These are phyloP conservation scores for Thalassiosira mediterranea DNA, from an alignment of 352 stramenopile species.

Conservation along the genomic window DNA sequence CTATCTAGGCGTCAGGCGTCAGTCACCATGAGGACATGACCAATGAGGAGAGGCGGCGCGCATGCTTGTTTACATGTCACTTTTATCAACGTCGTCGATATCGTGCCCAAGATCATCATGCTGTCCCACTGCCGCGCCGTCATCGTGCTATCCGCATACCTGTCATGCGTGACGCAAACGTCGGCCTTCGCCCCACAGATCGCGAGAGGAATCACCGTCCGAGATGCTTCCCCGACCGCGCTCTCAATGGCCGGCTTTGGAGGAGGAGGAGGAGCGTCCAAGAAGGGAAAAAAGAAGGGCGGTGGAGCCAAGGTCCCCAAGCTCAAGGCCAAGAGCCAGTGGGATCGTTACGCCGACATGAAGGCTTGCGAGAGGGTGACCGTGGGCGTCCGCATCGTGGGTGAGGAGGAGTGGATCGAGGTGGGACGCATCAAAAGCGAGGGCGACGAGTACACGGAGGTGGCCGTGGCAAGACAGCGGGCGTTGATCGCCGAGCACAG, in stretches of 20 bases:
- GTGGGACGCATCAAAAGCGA: constrained; percentile 67
- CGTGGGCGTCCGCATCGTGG: constrained; percentile 59
- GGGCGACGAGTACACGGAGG: constrained; percentile 49
- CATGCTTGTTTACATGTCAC: too few species aligned
- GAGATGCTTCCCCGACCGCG: neutral
- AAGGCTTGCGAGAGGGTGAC: constrained; percentile 56
- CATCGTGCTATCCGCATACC: neutral
- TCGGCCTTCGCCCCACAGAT: constrained; percentile 5
- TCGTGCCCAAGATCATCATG: too few species aligned
- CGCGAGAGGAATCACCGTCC: neutral
- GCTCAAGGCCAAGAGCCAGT: constrained; percentile 75
- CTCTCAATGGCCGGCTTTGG: constrained; percentile 52
- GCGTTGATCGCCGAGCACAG: constrained; percentile 74
- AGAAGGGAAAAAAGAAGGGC: constrained; percentile 27
- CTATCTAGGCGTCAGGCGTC: too few species aligned
- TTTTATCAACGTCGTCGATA: too few species aligned
- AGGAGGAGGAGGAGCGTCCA: neutral
- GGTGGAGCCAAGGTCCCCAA: constrained; percentile 27
- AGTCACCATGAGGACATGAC: too few species aligned
- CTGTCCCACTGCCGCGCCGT: too few species aligned
- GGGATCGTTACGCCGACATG: constrained; percentile 73
- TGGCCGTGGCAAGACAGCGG: constrained; percentile 64
- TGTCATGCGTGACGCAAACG: neutral
- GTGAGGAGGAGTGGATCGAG: constrained; percentile 60
- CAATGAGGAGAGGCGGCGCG: too few species aligned